These are phyloP conservation scores for Trichoderma aggressivum DNA, from an alignment of 2,329 filamentous ascomycete species.

Conservation along the genomic window DNA sequence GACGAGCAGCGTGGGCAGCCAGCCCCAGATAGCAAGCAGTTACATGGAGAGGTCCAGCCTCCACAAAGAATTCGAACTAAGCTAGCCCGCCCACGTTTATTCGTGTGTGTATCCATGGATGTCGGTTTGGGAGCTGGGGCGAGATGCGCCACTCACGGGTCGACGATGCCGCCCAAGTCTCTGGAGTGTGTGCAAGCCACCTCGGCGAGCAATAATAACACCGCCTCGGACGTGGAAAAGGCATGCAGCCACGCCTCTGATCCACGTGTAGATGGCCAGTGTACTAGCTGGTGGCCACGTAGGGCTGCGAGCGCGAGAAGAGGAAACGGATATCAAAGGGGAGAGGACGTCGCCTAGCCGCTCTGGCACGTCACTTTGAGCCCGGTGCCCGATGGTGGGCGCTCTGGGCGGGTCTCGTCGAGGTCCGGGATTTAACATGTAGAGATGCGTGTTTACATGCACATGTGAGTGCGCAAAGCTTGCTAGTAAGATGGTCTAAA, in stretches of 20 bases:
- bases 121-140: constrained; percentile 14
- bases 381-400: constrained; percentile 15
- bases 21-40: constrained; percentile 18
- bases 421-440: constrained; percentile 9
- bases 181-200: constrained; percentile 12
- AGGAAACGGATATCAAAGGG: background rate
- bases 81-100: constrained; percentile 18
- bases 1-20: constrained; percentile 10
- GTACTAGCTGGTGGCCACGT: background rate
- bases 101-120: constrained; percentile 17
- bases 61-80: constrained; percentile 16
- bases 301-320: background rate
- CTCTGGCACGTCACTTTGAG: constrained; percentile 4
- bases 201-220: constrained; percentile 14
- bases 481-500: constrained; percentile 4
- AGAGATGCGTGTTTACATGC: constrained; percentile 5
- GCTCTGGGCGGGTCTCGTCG: constrained; percentile 13
- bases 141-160: constrained; percentile 19
- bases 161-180: constrained; percentile 17
- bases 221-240: constrained; percentile 5
- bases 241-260: constrained; percentile 18
- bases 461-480: background rate
- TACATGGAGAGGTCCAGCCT: constrained; percentile 17
- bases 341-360: background rate
- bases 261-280: constrained; percentile 13